A percentile compares a stretch with the other conserved stretches of the same genome.
Evolutionary conservation across 495 filamentous ascomycete species (phyloP).

Genomic region (Aspergillus diversus): DNA sequence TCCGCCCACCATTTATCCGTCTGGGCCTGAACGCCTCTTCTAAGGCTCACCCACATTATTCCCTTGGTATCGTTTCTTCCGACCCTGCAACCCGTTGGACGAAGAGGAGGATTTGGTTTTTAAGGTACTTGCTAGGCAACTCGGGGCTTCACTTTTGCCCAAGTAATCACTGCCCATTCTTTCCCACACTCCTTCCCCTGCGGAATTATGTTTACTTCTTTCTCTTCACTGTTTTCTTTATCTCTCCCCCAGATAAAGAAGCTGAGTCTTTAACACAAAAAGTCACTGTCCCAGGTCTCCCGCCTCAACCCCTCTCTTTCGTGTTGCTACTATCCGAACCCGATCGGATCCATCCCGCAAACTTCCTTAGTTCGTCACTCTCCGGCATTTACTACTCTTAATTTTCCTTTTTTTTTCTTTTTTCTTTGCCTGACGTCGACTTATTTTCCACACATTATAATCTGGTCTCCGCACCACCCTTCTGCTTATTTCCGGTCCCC

Average conservation of each 20-base stretch:
- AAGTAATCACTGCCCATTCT: background rate
- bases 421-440: conserved; percentile 15
- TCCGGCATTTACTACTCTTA: conserved; percentile 28
- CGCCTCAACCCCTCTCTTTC: conserved; percentile 16
- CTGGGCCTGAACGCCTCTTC: conserved; percentile 13
- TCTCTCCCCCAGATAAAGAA: conserved; percentile 1
- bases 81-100: background rate
- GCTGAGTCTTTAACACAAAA: background rate
- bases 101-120: background rate
- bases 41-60: conserved; percentile 5
- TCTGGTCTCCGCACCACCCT: conserved; percentile 17
- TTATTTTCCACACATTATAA: conserved; percentile 13
- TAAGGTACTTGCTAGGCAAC: background rate
- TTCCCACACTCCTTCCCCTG: background rate
- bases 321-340: conserved; percentile 30
- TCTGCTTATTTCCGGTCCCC: conserved; percentile 3
- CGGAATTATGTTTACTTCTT: background rate
- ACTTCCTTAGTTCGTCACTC: conserved; percentile 46
- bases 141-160: background rate
- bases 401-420: conserved; percentile 18
- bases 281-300: background rate
- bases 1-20: conserved; percentile 8
- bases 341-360: conserved; percentile 46
- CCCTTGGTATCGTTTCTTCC: background rate
- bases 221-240: background rate